phyloP scores from a whole-genome alignment of 345 rosid species.

The Draba incana region DNA sequence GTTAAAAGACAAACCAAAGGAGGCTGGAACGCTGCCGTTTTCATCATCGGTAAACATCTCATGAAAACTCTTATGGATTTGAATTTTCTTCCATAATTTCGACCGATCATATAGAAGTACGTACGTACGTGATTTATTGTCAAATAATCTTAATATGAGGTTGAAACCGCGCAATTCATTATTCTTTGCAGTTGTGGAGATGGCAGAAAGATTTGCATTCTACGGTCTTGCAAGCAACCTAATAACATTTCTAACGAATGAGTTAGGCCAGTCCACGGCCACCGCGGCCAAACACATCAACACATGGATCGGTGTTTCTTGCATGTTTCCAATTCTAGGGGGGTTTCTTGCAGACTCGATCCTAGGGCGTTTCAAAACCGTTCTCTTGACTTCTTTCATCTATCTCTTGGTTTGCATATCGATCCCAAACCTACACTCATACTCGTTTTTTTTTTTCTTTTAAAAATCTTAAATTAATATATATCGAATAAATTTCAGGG shows the following conservation, averaged over 20 bases:
- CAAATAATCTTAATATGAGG: not conserved
- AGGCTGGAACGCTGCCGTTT: conserved; percentile 91
- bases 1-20: conserved; percentile 43
- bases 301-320: conserved; percentile 79
- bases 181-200: conserved; percentile 66
- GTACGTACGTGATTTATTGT: not conserved
- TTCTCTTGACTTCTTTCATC: conserved; percentile 60
- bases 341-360: conserved; percentile 79
- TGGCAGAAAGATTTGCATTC: conserved; percentile 79
- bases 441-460: not conserved
- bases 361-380: conserved; percentile 88
- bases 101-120: not conserved
- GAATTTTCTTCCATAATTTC: not conserved
- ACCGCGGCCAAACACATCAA: conserved; percentile 72
- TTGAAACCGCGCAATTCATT: not conserved
- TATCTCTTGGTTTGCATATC: conserved; percentile 52
- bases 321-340: conserved; percentile 75
- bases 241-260: conserved; percentile 68
- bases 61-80: conserved; percentile 2
- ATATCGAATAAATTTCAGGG: conserved; percentile 52
- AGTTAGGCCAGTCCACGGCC: conserved; percentile 57
- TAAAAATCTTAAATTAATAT: conserved; percentile 2
- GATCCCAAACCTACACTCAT: not conserved
- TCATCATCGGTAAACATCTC: conserved; percentile 65
- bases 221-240: conserved; percentile 82